Base-by-base conservation (phyloP, 2,329 filamentous ascomycete species). In the Pseudopyrenochaeta lycopersici region DNA sequence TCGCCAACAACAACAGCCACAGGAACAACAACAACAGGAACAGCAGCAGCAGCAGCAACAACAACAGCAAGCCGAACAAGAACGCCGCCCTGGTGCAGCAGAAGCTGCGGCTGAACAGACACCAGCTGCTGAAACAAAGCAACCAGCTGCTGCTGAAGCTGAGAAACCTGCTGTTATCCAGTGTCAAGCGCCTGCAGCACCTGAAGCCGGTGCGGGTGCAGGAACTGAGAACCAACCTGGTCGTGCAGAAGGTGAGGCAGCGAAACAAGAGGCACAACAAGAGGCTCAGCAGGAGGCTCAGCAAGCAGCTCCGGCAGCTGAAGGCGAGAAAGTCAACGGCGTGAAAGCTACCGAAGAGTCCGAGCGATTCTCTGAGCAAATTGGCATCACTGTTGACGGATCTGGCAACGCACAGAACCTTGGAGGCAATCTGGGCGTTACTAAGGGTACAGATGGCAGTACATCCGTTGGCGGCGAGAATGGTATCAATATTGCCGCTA, bases 351-450 rank as follows among this genome's bases (percentile, higher is more conserved):
- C 66, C 4, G 56, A 72, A 35, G 64, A 73, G 42, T 65, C 71
- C 3, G 71, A 70, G 44, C 56, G 56, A 40, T 72, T 73, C 49
- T 63, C 67, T 1, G 67, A 73, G 15, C 63, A 63, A 23, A 60
- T 56, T 36, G 68, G 66, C 9, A 70, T 73, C 38, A 67, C 64
- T 0, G 50, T 72, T 14, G 64, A 62, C 33, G 21, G 54, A 15
- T 36, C 54, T 20, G 71, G 71, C 1, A 65, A 61, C 43, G 61
- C 71, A 7, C 55, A 58, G 18, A 73, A 72, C 29, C 46, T 66
- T n/a, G 71, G 70, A 7, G 71, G 71, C 10, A 68, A 72, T 23
- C 38, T 73, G 50, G 71, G 71, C 1, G 72, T 73, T 38, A 73
- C 70, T 1, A 61, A 71, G 46, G 70, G 70, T 2, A 62, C 54